Conservation (phyloP, 1,139 yeast species). For the Saccharomycopsis crataegensis region DNA sequence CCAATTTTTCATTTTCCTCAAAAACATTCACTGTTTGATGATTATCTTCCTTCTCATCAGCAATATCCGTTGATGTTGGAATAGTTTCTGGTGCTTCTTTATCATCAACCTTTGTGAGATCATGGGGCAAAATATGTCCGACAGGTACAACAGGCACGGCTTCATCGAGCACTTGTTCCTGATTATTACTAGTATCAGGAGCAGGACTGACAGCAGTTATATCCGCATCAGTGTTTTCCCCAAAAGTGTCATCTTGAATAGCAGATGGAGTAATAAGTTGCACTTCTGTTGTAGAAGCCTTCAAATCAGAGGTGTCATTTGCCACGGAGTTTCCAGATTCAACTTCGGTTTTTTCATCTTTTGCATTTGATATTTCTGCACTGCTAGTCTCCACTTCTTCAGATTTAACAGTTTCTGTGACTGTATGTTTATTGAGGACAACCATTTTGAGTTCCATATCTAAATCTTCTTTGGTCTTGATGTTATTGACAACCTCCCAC, state of each 20-base stretch:
- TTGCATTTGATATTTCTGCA: not conserved
- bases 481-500: conserved; percentile 55
- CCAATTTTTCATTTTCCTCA: conserved; percentile 6
- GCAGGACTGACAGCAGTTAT: not conserved
- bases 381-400: conserved; percentile 15
- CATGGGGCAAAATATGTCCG: too few species aligned
- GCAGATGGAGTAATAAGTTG: not conserved
- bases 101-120: too few species aligned
- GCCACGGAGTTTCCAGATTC: not conserved
- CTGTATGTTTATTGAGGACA: not conserved
- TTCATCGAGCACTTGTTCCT: too few species aligned
- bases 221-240: not conserved
- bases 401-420: conserved; percentile 13
- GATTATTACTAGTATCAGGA: too few species aligned
- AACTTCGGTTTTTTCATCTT: not conserved
- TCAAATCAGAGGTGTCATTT: not conserved
- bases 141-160: too few species aligned
- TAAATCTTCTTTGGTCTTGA: conserved; percentile 29
- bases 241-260: not conserved
- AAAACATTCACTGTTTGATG: not conserved
- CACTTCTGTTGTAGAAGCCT: not conserved
- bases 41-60: not conserved
- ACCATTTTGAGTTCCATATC: conserved; percentile 10
- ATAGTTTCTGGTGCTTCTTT: not conserved
- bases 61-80: not conserved